phyloP scores from a whole-genome alignment of 441 rosid genomes.

The Euphorbia schlechtendalii region DNA sequence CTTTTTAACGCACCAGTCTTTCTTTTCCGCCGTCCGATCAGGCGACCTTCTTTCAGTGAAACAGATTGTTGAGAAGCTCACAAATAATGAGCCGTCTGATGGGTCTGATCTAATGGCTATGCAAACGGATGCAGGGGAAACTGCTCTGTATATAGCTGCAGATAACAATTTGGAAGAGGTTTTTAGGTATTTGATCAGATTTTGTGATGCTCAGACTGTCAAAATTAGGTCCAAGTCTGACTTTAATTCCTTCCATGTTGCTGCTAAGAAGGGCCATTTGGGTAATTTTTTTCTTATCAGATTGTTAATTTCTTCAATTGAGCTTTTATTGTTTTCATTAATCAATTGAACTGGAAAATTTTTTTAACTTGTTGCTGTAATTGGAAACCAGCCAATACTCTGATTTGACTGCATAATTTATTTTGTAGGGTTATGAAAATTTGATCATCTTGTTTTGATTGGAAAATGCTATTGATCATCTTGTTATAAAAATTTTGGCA shows the following conservation, averaged over 20 bases:
- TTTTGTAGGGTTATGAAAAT: too few species aligned
- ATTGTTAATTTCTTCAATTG: not conserved
- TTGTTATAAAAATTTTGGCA: too few species aligned
- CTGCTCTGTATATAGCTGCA: slow-evolving; percentile 62
- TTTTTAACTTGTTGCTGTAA: not conserved
- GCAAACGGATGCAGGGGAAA: slow-evolving; percentile 73
- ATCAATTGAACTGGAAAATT: not conserved
- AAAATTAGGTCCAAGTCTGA: slow-evolving; percentile 82
- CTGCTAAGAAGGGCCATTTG: slow-evolving; percentile 69
- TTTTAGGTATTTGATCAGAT: slow-evolving; percentile 56
- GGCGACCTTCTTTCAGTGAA: slow-evolving; percentile 46
- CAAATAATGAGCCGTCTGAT: slow-evolving; percentile 41
- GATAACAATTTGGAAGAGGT: slow-evolving; percentile 42
- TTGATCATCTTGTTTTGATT: too few species aligned
- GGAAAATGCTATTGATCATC: too few species aligned
- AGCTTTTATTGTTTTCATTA: not conserved
- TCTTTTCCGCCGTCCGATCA: slow-evolving; percentile 72
- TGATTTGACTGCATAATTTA: too few species aligned
- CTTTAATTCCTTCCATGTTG: slow-evolving; percentile 68
- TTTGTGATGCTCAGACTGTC: slow-evolving; percentile 49
- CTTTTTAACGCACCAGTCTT: slow-evolving; percentile 67
- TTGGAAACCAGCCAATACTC: slow-evolving; percentile 1
- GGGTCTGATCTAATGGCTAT: slow-evolving; percentile 66
- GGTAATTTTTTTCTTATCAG: slow-evolving; percentile 33
- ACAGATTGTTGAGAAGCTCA: slow-evolving; percentile 44